Percentiles rank a stretch among this genome's conserved stretches.
Evolutionary conservation across 257 asterid genomes (phyloP).

Genomic region (Capsicum rhomboideum): DNA sequence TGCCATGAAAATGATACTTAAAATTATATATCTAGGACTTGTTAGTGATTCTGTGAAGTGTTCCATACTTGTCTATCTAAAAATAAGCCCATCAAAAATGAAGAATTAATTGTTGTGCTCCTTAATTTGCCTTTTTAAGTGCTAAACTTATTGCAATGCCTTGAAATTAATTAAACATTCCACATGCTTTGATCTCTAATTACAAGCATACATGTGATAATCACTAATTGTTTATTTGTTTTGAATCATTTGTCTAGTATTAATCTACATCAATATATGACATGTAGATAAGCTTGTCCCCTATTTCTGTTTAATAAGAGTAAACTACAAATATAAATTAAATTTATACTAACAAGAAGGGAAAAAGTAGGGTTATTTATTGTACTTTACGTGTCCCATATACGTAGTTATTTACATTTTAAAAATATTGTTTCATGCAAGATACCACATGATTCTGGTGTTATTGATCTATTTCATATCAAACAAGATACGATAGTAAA

Average conservation of each 20-base stretch:
- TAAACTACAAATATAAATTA: neutral
- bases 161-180: neutral
- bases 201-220: neutral
- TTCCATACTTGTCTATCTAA: neutral
- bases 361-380: neutral
- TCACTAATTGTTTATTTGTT: neutral
- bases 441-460: neutral
- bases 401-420: neutral
- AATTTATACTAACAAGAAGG: neutral
- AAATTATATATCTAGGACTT: no score
- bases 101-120: neutral
- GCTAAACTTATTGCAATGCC: neutral
- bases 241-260: neutral
- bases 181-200: neutral
- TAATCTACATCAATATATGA: neutral
- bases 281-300: neutral
- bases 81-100: no score
- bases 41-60: no score
- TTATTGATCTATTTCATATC: neutral
- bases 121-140: neutral
- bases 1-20: no score
- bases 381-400: neutral
- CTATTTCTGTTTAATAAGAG: neutral
- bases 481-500: neutral
- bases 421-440: neutral